These are phyloP conservation scores for Stylosanthes scabra DNA, from an alignment of 331 rosid species.

Conservation along the genomic window DNA sequence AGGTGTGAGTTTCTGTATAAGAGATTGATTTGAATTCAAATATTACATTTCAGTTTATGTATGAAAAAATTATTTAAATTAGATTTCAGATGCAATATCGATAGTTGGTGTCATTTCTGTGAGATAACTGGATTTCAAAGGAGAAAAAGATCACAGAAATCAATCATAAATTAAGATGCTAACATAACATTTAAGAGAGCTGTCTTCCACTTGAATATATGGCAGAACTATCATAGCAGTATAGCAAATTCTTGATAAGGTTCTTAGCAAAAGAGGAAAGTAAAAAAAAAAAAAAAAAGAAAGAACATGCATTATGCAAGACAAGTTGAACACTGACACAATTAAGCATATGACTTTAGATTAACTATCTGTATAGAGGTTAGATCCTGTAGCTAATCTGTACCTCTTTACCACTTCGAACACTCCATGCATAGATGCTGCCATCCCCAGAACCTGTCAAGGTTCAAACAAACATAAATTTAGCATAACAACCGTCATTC, in stretches of 20 bases:
- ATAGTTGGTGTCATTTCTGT: neutral
- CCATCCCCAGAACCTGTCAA: constrained; percentile 93
- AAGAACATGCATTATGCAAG: neutral
- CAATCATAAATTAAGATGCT: neutral
- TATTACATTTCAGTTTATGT: neutral
- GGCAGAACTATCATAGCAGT: neutral
- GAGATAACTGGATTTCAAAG: constrained; percentile 16
- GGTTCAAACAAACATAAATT: constrained; percentile 17
- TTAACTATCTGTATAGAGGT: neutral
- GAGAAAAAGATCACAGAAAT: constrained; percentile 2
- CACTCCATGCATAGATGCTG: constrained; percentile 87
- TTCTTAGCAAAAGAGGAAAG: neutral
- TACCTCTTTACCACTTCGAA: constrained; percentile 92
- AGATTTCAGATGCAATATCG: constrained; percentile 12
- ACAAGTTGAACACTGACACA: constrained; percentile 6
- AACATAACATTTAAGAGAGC: neutral
- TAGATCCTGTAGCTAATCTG: constrained; percentile 20
- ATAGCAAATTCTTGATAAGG: neutral
- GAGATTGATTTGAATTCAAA: constrained; percentile 3
- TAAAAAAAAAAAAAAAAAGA: neutral
- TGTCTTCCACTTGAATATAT: neutral
- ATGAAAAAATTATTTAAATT: neutral
- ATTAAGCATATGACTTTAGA: constrained; percentile 9
- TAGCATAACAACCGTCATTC: constrained; percentile 33
- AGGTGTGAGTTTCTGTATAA: neutral